Base-by-base conservation (phyloP, 768 basidiomycete genomes). In the Lyophyllum semitale region DNA sequence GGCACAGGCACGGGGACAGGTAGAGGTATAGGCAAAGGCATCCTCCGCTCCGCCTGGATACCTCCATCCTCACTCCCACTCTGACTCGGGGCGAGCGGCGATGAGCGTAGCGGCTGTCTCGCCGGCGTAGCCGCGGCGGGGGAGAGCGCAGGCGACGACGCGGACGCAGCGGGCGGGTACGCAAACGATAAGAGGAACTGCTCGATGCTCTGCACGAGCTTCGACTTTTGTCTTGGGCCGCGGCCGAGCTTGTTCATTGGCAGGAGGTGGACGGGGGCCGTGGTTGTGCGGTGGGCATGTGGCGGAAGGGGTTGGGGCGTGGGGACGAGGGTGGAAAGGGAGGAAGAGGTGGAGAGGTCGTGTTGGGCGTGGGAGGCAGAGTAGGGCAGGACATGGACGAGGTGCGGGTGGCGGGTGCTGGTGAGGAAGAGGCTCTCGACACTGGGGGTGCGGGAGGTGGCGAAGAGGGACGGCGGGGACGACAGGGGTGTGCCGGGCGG, bases 121-220 rank as follows among this genome's bases (percentile, higher is more conserved):
- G 48, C 22, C 15, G 42, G n/a, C 3, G 46, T 9, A 11, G 48
- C 27, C 0, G 29, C 9, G 7, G 26, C 25, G 4, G 42, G n/a
- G 22, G 27, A 8, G 1, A 18, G 20, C 2, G 46, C 38, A 25
- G 49, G 54, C 1, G 51, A 56, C 4, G 54, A 27, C 13, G 45
- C 38, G 1, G 51, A 52, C 4, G 59, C 40, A 1, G 61, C 43
- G 4, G 64, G 59, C 1, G 72, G 70, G 44, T 72, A 73, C 0
- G 71, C 65, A 57, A 73, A 75, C 0, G 67, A 62, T 3, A 75
- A 62, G 4, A 77, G 53, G 54, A 77, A 76, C 41, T 72, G 71
- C 46, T 76, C 74, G 38, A 77, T 71, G 48, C 68, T 67, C 43
- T 75, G 71, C 3, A 66, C 72, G 48, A 77, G 67, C 57, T 73